Evolutionary conservation across 495 filamentous ascomycete genomes (phyloP), one percentile per base, ranked within the genome.

Genomic region (Penicillium cataractarum): DNA sequence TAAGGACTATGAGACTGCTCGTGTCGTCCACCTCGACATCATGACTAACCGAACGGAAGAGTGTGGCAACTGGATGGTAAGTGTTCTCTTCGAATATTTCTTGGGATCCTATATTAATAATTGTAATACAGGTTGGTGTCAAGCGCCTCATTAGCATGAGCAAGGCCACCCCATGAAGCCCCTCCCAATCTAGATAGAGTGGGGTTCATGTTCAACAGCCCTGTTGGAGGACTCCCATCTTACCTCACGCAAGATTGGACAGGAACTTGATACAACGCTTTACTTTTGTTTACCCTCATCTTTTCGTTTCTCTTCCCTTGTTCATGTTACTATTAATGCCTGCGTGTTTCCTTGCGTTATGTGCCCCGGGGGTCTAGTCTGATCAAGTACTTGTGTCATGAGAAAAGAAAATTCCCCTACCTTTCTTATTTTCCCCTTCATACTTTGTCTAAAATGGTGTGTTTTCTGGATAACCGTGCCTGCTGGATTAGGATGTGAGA

Each of bases 51-150:
- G 90, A 76, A 89, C 82, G 13, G 88, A 92, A 29, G 92, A 97
- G 74, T 96, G 92, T 67, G 90, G 89, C 35, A 88, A 91, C 66
- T 98, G 96, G 95, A 96, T 98, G 94, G 93, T 96, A 79, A 83
- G 90, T 84, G 19, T 55, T 40, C 26, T 13, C 8, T 37, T 53
- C 12, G 15, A 17, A 13, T 29, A 13, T 8, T 33, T 3, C 32
- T 21, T 12, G 39, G 0, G 6, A 7, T 35, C 19, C 27, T 3
- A 4, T n/a, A 9, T 24, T 59, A 61, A 46, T 54, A 65, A 65
- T n/a, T 55, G 40, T 31, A 50, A 26, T 58, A 59, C 59, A 96
- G 92, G 89, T 92, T 63, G 93, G 93, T 64, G 89, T 97, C 27
- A 97, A 96, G 80, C 86, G 94, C 58, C 81, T 97, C 66, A 92